Evolutionary conservation across 2,329 filamentous ascomycete species (phyloP), one percentile per base, ranked within the genome.

Genomic region (Colletotrichum lupini): DNA sequence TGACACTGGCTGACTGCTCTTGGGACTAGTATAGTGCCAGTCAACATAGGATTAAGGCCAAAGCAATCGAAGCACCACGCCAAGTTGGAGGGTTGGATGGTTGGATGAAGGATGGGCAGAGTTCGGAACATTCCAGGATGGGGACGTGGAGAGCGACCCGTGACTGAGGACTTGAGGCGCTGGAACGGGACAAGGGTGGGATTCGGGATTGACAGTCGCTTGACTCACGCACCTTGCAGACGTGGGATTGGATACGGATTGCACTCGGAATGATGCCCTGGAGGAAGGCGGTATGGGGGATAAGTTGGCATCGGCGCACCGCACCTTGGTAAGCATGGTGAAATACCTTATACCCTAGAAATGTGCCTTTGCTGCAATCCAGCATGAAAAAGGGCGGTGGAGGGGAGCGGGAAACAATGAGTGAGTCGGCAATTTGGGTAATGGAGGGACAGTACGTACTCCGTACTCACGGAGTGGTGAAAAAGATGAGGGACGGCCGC

Each of bases 151-250:
- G 26, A 49, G n/a, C 24, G 26, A 30, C 28, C 60, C 5, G 60
- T 52, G 26, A 30, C 59, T 19, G 37, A 22, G 12, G 60, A 32
- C 12, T 35, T 26, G 32, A 52, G 26, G 26, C 42, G 11, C 22
- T 52, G 26, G 12, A 49, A 24, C 11, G 28, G 42, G 19, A 46
- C 37, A 14, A 26, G 46, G 60, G 46, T 30, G n/a, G 58, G 35
- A 61, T 12, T 30, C 37, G 9, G 12, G 37, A 61, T 61, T 24
- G 37, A 49, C 46, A 49, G 59, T 60, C n/a, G 32, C 35, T 60
- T 61, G 37, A 61, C 59, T 61, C 59, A 42, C 42, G 12, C 30
- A 63, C 60, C 60, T 63, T 63, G 60, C 30, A 53, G 42, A 52
- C 16, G 60, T 53, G 26, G 60, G 60, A 53, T 63, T 35, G 60